A percentile compares a stretch with the other conserved stretches of the same genome.
Evolutionary conservation across 2,329 filamentous ascomycete species (phyloP).

Genomic region (Epichloe amarillans): DNA sequence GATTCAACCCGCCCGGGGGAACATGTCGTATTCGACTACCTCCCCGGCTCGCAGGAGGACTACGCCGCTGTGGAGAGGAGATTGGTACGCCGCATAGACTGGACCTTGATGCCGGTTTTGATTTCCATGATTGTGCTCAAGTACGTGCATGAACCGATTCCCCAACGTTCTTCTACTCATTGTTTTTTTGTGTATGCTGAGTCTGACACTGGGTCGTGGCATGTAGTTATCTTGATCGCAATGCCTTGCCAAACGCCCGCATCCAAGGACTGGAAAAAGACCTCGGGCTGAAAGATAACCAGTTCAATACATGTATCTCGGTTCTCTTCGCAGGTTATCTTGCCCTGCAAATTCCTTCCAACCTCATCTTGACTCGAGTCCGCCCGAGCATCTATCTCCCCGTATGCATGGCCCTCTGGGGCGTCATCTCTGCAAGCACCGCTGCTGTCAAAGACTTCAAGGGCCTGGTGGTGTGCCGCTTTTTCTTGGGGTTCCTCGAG

Average conservation of each 20-base stretch:
- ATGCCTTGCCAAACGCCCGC: slow-evolving; percentile 4
- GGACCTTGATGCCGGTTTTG: slow-evolving; percentile 5
- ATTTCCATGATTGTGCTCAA: slow-evolving; percentile 6
- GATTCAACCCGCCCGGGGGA: neutral
- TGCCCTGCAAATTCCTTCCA: slow-evolving; percentile 21
- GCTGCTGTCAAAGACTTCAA: slow-evolving; percentile 27
- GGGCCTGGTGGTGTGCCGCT: slow-evolving; percentile 28
- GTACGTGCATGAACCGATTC: neutral
- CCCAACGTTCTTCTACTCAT: neutral
- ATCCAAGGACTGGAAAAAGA: slow-evolving; percentile 4
- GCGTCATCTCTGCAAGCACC: slow-evolving; percentile 25
- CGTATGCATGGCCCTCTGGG: slow-evolving; percentile 23
- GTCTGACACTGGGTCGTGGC: no score
- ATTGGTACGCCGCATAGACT: slow-evolving; percentile 2
- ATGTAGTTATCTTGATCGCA: slow-evolving; percentile 5
- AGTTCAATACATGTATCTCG: slow-evolving; percentile 15
- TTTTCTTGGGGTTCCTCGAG: slow-evolving; percentile 27
- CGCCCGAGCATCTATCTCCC: slow-evolving; percentile 31
- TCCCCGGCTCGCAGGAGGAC: slow-evolving; percentile 1
- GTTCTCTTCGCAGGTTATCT: slow-evolving; percentile 25
- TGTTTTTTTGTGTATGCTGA: neutral
- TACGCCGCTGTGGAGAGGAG: slow-evolving; percentile 3
- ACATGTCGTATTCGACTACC: neutral
- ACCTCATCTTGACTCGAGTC: slow-evolving; percentile 26
- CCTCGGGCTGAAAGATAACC: neutral